Evolutionary conservation across 164 flowering plant genomes (phyloP), one percentile per base, ranked within the genome.

Genomic region (Chimonanthus praecox): DNA sequence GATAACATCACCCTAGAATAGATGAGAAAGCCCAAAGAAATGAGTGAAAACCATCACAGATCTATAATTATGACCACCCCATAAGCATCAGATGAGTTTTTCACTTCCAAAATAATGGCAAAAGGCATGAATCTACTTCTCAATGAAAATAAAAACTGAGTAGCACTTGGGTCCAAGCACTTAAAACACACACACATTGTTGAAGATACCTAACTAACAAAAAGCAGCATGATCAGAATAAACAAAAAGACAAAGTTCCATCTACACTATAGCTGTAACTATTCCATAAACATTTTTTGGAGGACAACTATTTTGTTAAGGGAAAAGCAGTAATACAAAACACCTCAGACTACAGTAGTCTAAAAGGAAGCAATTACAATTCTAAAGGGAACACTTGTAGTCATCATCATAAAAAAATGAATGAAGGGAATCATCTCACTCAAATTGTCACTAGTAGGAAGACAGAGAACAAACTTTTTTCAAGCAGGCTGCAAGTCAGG

Each of bases 1-100:
- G 47, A 77, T 80, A 49, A 78, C 78, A 49, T 87, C 85, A 44
- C 81, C 90, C 90, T 87, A 71, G 49, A 16, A 44, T 72, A 78
- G 72, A 13, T 13, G 6, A 33, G 16, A 44, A 45, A 15, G 10
- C 3, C 4, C 48, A 10, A 33, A 33, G 33, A 33, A 33, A 45
- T 46, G 4, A 44, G 68, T 44, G 20, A 66, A 65, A 45, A 13
- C 7, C 45, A 33, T 18, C 20, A 8, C 45, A 43, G 43, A 3
- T 64, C 43, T 43, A 64, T 43, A 11, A 33, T 11, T 64, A 6
- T 64, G 47, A 64, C 44, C 47, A 44, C 44, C 13, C 67, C 16
- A 13, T 16, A 15, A 66, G 48, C 48, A 44, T 66, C 16, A 54
- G 46, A 66, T 33, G 33, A 0, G 33, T 33, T 44, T 66, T 43